Conservation (phyloP, 257 asterid genomes). For the Solanum clarkiae region DNA sequence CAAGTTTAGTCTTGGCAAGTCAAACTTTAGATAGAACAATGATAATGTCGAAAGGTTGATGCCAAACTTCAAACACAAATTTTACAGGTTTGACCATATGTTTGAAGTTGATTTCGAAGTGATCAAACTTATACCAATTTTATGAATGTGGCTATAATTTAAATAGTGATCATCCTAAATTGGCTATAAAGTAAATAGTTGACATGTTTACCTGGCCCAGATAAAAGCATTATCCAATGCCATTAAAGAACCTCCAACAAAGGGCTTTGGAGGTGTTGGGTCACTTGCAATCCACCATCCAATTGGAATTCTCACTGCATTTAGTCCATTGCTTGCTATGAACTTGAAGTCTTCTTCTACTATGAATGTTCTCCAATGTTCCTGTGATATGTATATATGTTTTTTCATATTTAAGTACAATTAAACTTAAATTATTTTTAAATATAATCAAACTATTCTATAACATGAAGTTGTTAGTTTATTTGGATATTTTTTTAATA, state of each 20-base stretch:
- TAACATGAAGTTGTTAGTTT: background rate
- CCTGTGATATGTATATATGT: slow-evolving; percentile 7
- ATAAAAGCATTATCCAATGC: slow-evolving; percentile 60
- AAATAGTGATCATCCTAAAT: background rate
- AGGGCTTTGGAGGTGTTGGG: slow-evolving; percentile 59
- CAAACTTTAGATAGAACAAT: too few relatives aligned
- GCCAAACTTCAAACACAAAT: too few relatives aligned
- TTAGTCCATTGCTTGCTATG: slow-evolving; percentile 34
- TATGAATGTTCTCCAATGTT: slow-evolving; percentile 57
- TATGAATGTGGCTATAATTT: background rate
- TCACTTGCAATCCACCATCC: slow-evolving; percentile 80
- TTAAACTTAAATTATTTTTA: background rate
- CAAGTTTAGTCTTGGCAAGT: background rate
- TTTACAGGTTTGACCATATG: too few relatives aligned
- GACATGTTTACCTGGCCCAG: slow-evolving; percentile 41
- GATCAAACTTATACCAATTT: background rate
- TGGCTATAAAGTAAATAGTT: background rate
- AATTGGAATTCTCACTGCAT: slow-evolving; percentile 63
- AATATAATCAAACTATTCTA: background rate
- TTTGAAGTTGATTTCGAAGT: background rate
- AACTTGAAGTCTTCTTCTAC: slow-evolving; percentile 63
- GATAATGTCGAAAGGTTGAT: too few relatives aligned
- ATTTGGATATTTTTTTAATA: background rate
- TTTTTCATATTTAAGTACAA: background rate
- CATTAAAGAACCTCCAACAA: slow-evolving; percentile 48